phyloP scores from a whole-genome alignment of 1,284 basidiomycete genomes.

The Tilletia indica region DNA sequence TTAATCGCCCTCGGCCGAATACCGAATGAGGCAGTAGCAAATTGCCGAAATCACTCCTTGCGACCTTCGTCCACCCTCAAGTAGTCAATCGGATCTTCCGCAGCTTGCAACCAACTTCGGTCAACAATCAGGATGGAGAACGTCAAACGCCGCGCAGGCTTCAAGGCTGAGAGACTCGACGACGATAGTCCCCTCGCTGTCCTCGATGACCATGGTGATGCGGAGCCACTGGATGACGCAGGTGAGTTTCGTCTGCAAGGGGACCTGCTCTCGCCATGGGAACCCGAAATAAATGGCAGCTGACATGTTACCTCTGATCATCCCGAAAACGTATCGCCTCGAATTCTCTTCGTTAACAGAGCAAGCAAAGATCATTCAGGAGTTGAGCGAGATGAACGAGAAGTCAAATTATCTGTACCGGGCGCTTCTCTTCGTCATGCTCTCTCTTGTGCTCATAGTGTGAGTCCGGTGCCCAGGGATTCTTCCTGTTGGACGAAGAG shows the following conservation, averaged over 20 bases:
- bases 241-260: slow-evolving; percentile 19
- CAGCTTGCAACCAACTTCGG: neutral
- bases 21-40: too few relatives aligned
- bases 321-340: neutral
- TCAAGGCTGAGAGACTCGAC: slow-evolving; percentile 10
- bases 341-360: slow-evolving; percentile 24
- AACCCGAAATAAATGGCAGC: neutral
- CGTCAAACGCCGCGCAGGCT: slow-evolving; percentile 5
- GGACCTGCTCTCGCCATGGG: neutral
- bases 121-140: neutral
- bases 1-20: too few relatives aligned
- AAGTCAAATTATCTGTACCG: slow-evolving; percentile 50
- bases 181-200: slow-evolving; percentile 26
- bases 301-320: neutral
- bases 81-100: neutral
- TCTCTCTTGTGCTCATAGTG: slow-evolving; percentile 35
- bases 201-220: slow-evolving; percentile 27
- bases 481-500: too few relatives aligned
- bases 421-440: slow-evolving; percentile 36
- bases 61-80: neutral
- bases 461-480: slow-evolving; percentile 11
- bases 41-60: too few relatives aligned
- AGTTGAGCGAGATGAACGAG: slow-evolving; percentile 42
- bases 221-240: slow-evolving; percentile 27
- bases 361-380: slow-evolving; percentile 42